A percentile compares a stretch with the other conserved stretches of the same genome.
phyloP scores from a whole-genome alignment of 2,329 filamentous ascomycete species.

The Boeremia lycopersici region DNA sequence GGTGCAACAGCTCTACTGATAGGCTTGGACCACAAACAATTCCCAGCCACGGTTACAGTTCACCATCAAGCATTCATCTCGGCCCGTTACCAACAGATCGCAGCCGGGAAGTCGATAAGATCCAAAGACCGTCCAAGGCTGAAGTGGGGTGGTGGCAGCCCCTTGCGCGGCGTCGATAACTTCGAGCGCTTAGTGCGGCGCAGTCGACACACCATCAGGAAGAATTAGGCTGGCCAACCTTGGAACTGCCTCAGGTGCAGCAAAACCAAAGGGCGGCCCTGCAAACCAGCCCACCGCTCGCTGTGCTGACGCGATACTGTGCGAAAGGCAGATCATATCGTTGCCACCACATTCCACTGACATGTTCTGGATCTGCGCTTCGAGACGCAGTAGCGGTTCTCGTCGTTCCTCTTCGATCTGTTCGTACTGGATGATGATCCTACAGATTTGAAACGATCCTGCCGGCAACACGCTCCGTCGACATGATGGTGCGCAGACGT shows the following conservation, averaged over 20 bases:
- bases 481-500: neutral
- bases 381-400: neutral
- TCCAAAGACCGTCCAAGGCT: neutral
- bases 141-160: slow-evolving; percentile 3
- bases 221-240: neutral
- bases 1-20: neutral
- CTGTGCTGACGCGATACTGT: neutral
- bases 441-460: neutral
- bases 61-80: slow-evolving; percentile 3
- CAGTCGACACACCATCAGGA: slow-evolving; percentile 1
- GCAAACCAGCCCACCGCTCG: neutral
- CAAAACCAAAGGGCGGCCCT: slow-evolving; percentile 6
- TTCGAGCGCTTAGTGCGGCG: slow-evolving; percentile 16
- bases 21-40: neutral
- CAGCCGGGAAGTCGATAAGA: neutral
- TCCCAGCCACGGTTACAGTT: neutral
- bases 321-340: neutral
- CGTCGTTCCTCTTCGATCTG: neutral
- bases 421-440: neutral
- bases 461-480: neutral
- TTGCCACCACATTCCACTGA: neutral
- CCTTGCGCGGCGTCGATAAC: slow-evolving; percentile 14
- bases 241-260: neutral
- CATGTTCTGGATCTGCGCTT: neutral
- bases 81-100: slow-evolving; percentile 1